Evolutionary conservation across 495 filamentous ascomycete species (phyloP), one percentile per base, ranked within the genome.

Genomic region (Xeromyces bisporus): DNA sequence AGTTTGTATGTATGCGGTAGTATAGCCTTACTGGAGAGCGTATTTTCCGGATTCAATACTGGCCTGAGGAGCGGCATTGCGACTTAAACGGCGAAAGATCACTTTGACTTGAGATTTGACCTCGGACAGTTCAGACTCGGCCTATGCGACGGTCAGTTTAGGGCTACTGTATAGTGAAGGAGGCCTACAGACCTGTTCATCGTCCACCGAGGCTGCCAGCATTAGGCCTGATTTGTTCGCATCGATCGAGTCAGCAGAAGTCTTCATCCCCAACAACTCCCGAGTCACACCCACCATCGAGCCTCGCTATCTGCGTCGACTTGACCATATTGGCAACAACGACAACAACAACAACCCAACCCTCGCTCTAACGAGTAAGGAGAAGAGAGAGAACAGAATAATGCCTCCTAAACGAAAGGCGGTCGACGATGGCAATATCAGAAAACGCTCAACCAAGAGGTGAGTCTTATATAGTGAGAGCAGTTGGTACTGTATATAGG

Each of bases 201-300:
- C 83, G 55, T 97, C 89, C 29, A 93, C 82, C 1, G 91, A 92
- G 26, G 89, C 89, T 43, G 83, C 86, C 34, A 97, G 70, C 67
- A 92, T 81, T 34, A 96, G 64, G 64, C 91, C 87, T 92, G 37
- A 20, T 54, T 40, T 15, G 6, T 32, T 31, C 10, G 12, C n/a
- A n/a, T n/a, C n/a, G n/a, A n/a, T n/a, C n/a, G n/a, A n/a, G n/a
- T n/a, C n/a, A n/a, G n/a, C n/a, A n/a, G n/a, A n/a, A n/a, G n/a
- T n/a, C n/a, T n/a, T n/a, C n/a, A n/a, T n/a, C n/a, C n/a, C n/a
- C n/a, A n/a, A n/a, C n/a, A n/a, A n/a, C n/a, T n/a, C n/a, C n/a
- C n/a, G n/a, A n/a, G n/a, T n/a, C n/a, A n/a, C 15, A 31, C 66
- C 37, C 58, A 93, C 87, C 87, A 59, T 97, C 89, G 32, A 97